phyloP scores from a whole-genome alignment of 2,329 filamentous ascomycete species.

The Microdochium bolleyi region DNA sequence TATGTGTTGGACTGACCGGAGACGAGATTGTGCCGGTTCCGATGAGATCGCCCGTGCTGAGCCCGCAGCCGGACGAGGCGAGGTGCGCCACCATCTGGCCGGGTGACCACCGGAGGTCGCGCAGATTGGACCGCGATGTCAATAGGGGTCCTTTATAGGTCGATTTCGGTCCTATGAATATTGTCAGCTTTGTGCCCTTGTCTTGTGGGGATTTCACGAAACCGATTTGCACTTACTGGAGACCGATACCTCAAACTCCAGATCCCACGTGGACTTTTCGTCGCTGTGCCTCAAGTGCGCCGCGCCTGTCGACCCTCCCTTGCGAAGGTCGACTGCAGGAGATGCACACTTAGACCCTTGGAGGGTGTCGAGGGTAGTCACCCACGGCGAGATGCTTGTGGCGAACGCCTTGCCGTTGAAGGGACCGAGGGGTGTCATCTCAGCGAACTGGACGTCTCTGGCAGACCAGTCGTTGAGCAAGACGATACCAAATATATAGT shows the following conservation, averaged over 20 bases:
- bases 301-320: background rate
- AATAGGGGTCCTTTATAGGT: background rate
- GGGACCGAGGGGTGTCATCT: slow-evolving; percentile 54
- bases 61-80: background rate
- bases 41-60: background rate
- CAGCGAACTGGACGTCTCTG: slow-evolving; percentile 48
- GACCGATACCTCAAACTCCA: background rate
- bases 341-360: slow-evolving; percentile 13
- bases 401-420: slow-evolving; percentile 54
- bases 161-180: background rate
- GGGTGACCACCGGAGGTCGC: background rate
- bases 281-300: background rate
- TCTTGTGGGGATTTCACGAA: background rate
- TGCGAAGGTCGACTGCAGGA: background rate
- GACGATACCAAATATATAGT: background rate
- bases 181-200: background rate
- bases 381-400: slow-evolving; percentile 54
- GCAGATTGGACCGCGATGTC: background rate
- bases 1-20: background rate
- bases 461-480: background rate
- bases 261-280: background rate
- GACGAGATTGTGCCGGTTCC: background rate
- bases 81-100: background rate
- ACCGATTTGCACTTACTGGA: background rate
- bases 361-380: slow-evolving; percentile 53